Percentiles rank a stretch among this genome's conserved stretches.
Conservation (phyloP, 2,329 filamentous ascomycete species). For the Fusarium buxicola region DNA sequence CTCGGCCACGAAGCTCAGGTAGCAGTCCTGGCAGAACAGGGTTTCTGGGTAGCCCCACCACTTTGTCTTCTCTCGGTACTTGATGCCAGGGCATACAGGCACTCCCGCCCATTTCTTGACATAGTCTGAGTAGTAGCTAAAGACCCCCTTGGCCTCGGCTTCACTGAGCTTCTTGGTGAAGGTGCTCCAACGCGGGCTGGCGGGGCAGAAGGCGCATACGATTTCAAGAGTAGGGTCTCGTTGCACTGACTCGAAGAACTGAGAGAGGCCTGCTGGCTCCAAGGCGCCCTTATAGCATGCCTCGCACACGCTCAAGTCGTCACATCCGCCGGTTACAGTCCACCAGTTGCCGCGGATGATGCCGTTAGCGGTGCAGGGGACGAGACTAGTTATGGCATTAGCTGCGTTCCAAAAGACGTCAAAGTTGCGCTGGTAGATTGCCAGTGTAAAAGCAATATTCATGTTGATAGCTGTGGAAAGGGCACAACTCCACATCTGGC, state of each 20-base stretch:
- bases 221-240: slow-evolving; percentile 34
- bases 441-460: slow-evolving; percentile 42
- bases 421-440: slow-evolving; percentile 43
- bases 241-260: slow-evolving; percentile 46
- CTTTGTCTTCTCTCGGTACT: slow-evolving; percentile 36
- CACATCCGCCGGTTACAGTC: slow-evolving; percentile 43
- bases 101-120: slow-evolving; percentile 47
- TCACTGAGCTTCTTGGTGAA: slow-evolving; percentile 47
- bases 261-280: slow-evolving; percentile 38
- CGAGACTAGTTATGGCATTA: slow-evolving; percentile 33
- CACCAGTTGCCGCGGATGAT: slow-evolving; percentile 51
- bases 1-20: slow-evolving; percentile 45
- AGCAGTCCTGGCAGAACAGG: slow-evolving; percentile 52
- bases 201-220: slow-evolving; percentile 48
- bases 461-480: slow-evolving; percentile 41
- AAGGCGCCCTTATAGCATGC: slow-evolving; percentile 50
- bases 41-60: slow-evolving; percentile 53
- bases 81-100: slow-evolving; percentile 46
- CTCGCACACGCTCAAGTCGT: slow-evolving; percentile 48
- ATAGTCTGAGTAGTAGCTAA: slow-evolving; percentile 46
- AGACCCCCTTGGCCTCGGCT: slow-evolving; percentile 49
- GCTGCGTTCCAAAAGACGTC: slow-evolving; percentile 45
- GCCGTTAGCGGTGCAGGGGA: slow-evolving; percentile 46
- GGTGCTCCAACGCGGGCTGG: slow-evolving; percentile 39
- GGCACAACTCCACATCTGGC: slow-evolving; percentile 42